These are phyloP conservation scores for Cordyceps cateniannulata DNA, from an alignment of 2,329 filamentous ascomycete genomes.

Conservation along the genomic window DNA sequence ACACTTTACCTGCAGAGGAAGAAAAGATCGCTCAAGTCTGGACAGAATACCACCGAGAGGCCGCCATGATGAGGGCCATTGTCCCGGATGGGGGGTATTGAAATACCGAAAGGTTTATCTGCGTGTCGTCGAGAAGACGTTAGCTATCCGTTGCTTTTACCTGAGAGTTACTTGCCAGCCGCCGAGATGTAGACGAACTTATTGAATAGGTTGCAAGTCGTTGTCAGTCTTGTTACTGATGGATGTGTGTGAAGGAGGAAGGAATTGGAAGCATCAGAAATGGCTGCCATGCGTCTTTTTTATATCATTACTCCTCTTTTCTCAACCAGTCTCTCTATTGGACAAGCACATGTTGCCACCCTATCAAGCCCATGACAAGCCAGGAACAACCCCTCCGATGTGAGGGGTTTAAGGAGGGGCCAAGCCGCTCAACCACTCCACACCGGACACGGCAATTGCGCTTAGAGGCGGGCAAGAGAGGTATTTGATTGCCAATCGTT, in stretches of 20 bases:
- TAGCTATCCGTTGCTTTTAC: neutral
- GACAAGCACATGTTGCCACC: neutral
- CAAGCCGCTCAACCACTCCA: neutral
- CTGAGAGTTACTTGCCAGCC: neutral
- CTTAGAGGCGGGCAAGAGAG: constrained; percentile 1
- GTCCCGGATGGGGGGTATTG: neutral
- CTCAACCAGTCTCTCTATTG: neutral
- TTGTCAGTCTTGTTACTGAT: neutral
- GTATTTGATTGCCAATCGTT: neutral
- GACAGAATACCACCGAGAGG: constrained; percentile 30
- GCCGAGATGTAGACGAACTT: constrained; percentile 4
- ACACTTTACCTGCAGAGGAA: constrained; percentile 36
- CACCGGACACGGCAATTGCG: neutral
- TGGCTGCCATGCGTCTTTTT: neutral
- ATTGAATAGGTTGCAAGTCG: neutral
- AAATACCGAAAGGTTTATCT: constrained; percentile 5
- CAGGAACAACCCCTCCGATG: constrained; percentile 3
- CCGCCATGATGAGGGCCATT: constrained; percentile 24
- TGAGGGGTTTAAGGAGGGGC: constrained; percentile 7
- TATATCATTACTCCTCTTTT: constrained; percentile 10
- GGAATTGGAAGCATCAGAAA: neutral
- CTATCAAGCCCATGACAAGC: neutral
- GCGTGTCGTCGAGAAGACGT: neutral
- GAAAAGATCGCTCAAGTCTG: constrained; percentile 26
- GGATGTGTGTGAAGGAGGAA: neutral